phyloP scores from a whole-genome alignment of 257 asterid genomes.

The Rehmannia glutinosa region DNA sequence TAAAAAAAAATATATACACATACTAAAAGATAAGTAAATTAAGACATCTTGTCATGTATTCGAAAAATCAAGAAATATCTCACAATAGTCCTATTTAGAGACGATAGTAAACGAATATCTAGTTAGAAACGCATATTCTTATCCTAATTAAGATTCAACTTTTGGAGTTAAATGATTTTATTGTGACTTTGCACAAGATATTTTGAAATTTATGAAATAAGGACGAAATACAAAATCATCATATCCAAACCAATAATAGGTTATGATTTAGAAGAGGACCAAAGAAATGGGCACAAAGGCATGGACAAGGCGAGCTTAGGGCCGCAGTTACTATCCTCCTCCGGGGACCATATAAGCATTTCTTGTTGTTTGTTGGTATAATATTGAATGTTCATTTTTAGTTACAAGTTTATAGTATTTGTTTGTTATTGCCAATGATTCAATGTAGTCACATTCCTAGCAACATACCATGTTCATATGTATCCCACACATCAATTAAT shows the following conservation, averaged over 20 bases:
- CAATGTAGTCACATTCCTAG: constrained; percentile 1
- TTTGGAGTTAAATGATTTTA: too few species aligned
- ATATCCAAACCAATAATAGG: neutral
- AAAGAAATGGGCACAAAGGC: neutral
- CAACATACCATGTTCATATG: constrained; percentile 37
- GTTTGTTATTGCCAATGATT: constrained; percentile 30
- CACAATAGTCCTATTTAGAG: too few species aligned
- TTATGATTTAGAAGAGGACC: neutral
- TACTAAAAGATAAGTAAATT: too few species aligned
- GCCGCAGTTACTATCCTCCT: neutral
- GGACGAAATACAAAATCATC: too few species aligned
- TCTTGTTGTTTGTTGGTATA: constrained; percentile 1
- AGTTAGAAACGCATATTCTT: too few species aligned
- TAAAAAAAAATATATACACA: too few species aligned
- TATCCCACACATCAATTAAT: constrained; percentile 20
- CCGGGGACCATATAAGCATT: neutral
- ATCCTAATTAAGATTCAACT: too few species aligned
- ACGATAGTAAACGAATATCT: too few species aligned
- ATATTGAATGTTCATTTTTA: neutral
- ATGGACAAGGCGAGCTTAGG: neutral
- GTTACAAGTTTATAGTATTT: neutral
- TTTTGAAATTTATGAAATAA: too few species aligned
- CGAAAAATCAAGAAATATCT: too few species aligned
- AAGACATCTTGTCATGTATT: too few species aligned
- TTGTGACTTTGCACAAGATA: too few species aligned